Evolutionary conservation across 257 asterid genomes (phyloP), one percentile per base, ranked within the genome.

Genomic region (Eustoma russellianum): DNA sequence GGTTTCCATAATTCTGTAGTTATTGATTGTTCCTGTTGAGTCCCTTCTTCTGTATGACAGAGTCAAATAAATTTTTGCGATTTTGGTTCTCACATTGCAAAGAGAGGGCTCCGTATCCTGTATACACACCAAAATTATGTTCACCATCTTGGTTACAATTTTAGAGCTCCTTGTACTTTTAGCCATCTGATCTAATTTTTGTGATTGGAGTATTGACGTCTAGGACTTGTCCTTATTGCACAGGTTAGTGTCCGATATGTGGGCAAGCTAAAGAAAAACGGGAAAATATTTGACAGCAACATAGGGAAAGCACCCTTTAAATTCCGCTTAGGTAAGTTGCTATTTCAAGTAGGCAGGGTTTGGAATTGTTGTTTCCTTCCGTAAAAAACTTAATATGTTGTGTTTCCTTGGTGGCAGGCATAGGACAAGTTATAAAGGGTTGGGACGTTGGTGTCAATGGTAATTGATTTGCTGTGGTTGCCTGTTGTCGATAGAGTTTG

Each of bases 391-490:
- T 38, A 38, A 2, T 38, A 57, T 52, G 30, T 48, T 14, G 46
- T 60, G 38, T 40, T 56, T 53, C 28, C 56, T 46, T 60, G 60
- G 55, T 66, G 61, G 60, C 85, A 91, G 98, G 98, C 56, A 72
- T 85, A 17, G 98, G 98, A 52, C 71, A 85, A 74, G 98, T 92
- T 68, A 92, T 92, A 41, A 79, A 83, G 70, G 98, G 98, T 64
- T 92, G 97, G 98, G 98, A 92, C 58, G 91, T 92, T 58, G 98
- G 98, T 46, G 93, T 92, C 54, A 71, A 73, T 48, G 96, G 98
- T 87, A 90, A 71, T 58, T 70, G 17, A 48, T 56, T 41, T 65
- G 34, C 48, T 50, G 24, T 35, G 18, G 18, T 72, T 24, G 6
- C 33, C 38, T 0, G 19, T 61, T 41, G 50, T 50, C 13, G 12